Evolutionary conservation across 495 filamentous ascomycete species (phyloP).

Genomic region (Aspergillus incahuasiensis): DNA sequence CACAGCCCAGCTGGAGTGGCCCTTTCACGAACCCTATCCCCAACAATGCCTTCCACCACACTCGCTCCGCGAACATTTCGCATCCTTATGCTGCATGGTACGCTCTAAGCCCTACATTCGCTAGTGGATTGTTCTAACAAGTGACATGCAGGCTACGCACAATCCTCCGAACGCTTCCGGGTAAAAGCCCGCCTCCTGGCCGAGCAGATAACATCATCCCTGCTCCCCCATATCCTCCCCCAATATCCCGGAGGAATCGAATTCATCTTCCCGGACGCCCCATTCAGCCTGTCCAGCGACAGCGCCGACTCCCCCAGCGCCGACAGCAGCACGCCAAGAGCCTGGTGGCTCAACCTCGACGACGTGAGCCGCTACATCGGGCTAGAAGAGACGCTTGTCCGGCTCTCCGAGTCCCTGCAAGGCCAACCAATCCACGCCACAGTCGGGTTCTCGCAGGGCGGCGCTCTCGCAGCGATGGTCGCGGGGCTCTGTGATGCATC

Average conservation of each 20-base stretch:
- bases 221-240: background rate
- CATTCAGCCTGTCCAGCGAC: too few relatives aligned
- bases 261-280: too few relatives aligned
- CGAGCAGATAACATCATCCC: background rate
- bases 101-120: background rate
- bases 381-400: background rate
- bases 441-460: too few relatives aligned
- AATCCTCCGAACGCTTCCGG: background rate
- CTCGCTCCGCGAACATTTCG: background rate
- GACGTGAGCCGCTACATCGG: background rate
- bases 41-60: background rate
- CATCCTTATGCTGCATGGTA: background rate
- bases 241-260: too few relatives aligned
- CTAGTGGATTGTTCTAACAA: too few relatives aligned
- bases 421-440: too few relatives aligned
- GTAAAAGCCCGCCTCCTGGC: background rate
- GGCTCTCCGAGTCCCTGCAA: background rate
- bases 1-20: too few relatives aligned
- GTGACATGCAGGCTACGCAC: background rate
- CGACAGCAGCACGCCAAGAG: background rate
- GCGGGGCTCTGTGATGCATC: too few relatives aligned
- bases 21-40: too few relatives aligned
- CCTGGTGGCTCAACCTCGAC: constrained; percentile 1
- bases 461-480: too few relatives aligned
- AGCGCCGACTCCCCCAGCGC: background rate